Base-by-base conservation (phyloP, 345 rosid genomes). In the Xanthoceras sorbifolium region DNA sequence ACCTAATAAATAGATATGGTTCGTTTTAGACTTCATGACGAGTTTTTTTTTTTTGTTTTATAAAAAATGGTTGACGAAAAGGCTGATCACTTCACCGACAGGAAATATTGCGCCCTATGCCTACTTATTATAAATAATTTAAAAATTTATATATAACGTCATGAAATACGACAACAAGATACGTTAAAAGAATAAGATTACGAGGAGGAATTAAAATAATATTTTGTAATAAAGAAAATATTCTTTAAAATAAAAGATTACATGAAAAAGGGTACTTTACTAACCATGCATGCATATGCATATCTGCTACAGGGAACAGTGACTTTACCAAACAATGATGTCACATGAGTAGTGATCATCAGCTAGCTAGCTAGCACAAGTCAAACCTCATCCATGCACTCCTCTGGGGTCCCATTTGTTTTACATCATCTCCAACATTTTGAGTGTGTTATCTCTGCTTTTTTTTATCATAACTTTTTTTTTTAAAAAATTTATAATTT, bases 301-400 rank as follows among this genome's bases (percentile, higher is more conserved):
- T 17, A 17, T 25, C 20, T 23, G 31, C 15, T 15, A 54, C 34
- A 26, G 54, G 25, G 5, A 44, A 14, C 23, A 46, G 73, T n/a
- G 70, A 63, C 64, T 76, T 79, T 65, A 64, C 38, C 67, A 31
- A 79, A 76, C 69, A 61, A 86, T 80, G 77, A 79, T 82, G 79
- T 86, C 81, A 86, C 85, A 80, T 84, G 82, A 82, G 84, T 54
- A 67, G 55, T 52, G 48, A 64, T 77, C 46, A 78, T 77, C 71
- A 78, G 70, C 74, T n/a, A 40, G 14, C n/a, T n/a, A n/a, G n/a
- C n/a, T n/a, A n/a, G n/a, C n/a, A n/a, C 52, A 85, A 84, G 90
- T 85, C 90, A 87, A 85, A 86, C 80, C 84, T 78, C 79, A 80
- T 83, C 84, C 84, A 82, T 82, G 83, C 87, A 80, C 62, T 59